Evolutionary conservation across 1,284 basidiomycete species (phyloP), one percentile per base, ranked within the genome.

Genomic region (Apiotrichum veenhuisii): DNA sequence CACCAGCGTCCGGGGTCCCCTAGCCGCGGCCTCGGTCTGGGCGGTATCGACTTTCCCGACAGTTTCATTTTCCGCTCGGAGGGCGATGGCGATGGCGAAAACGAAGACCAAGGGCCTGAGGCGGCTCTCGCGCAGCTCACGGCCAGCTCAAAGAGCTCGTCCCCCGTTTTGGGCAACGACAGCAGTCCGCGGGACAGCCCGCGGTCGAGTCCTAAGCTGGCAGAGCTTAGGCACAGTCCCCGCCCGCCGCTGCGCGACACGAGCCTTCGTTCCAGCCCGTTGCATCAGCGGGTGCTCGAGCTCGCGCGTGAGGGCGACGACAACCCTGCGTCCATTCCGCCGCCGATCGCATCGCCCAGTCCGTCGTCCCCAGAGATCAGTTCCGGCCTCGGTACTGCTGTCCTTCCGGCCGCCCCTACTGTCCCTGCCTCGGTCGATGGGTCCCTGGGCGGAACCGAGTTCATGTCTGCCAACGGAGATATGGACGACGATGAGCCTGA

Each of bases 261-360:
- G 12, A 12, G n/a, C 2, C 20, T 30, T 3, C 33, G 30, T 14
- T 12, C 33, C 27, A 48, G 33, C 12, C 38, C 38, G 8, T 17
- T 50, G 10, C 49, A 50, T n/a, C 51, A 44, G 7, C 41, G 42
- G n/a, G 51, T 46, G 4, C n/a, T 33, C 10, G 51, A 52, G 26
- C 33, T 52, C n/a, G 42, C 41, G 11, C 42, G 51, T 8, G 44
- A 52, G 23, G 51, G 41, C 42, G 44, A 46, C 26, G 51, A 52
- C 34, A 40, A 17, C 20, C 17, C 5, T 20, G 18, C 30, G 25
- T 44, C 51, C 4, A 25, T 42, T 33, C 42, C 46, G 2, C 20
- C 20, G 8, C 46, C 46, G 20, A 3, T 48, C 20, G 5, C 40
- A 14, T 20, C 20, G 3, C 18, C 12, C 22, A 23, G n/a, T 20